phyloP scores from a whole-genome alignment of 1,139 yeast species.

The Diutina rugosa region DNA sequence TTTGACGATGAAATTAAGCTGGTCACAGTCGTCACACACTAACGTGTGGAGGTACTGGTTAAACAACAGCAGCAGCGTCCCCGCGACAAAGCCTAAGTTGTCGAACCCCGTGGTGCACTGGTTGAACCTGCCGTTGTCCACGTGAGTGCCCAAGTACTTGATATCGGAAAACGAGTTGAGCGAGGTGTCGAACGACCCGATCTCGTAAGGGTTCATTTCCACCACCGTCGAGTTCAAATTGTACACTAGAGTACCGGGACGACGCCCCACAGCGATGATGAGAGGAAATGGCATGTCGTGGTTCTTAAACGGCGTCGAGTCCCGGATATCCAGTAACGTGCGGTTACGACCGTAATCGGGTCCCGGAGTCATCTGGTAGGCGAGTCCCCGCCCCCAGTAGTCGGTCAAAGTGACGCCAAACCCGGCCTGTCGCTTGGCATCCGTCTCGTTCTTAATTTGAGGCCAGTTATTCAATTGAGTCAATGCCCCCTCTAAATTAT shows the following conservation, averaged over 20 bases:
- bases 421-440: conserved; percentile 61
- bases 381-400: conserved; percentile 82
- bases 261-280: conserved; percentile 66
- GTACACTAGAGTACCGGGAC: conserved; percentile 55
- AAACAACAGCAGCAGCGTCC: conserved; percentile 70
- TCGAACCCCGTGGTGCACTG: conserved; percentile 46
- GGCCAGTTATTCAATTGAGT: conserved; percentile 20
- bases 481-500: conserved; percentile 14
- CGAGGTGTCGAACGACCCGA: conserved; percentile 85
- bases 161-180: conserved; percentile 43
- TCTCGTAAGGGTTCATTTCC: conserved; percentile 71
- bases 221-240: conserved; percentile 61
- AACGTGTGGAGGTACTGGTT: conserved; percentile 54
- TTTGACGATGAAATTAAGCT: conserved; percentile 34
- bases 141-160: conserved; percentile 54
- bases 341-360: conserved; percentile 12
- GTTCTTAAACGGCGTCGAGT: conserved; percentile 40
- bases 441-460: conserved; percentile 36
- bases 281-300: conserved; percentile 74
- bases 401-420: conserved; percentile 73
- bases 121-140: background rate
- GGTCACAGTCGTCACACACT: conserved; percentile 22
- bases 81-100: conserved; percentile 65
- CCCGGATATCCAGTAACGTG: background rate
- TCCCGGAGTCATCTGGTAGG: conserved; percentile 60